These are phyloP conservation scores for Pilasporangium apinafurcum DNA, from an alignment of 352 stramenopile genomes.

Conservation along the genomic window DNA sequence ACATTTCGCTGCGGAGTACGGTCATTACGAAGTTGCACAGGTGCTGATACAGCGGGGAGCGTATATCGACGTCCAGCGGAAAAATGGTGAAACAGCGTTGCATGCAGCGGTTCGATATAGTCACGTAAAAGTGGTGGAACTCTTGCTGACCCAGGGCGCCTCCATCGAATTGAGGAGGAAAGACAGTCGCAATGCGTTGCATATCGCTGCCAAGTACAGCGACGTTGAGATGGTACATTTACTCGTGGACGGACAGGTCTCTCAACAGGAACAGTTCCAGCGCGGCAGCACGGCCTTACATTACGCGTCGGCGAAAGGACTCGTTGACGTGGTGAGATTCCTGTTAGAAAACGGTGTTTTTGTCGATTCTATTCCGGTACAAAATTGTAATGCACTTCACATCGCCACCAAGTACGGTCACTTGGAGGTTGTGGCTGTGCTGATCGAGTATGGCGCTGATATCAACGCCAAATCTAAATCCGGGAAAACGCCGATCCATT, in stretches of 20 bases:
- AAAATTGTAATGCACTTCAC: no score
- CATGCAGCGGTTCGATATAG: constrained; percentile 8
- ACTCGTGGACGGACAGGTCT: no score
- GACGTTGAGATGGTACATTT: background rate
- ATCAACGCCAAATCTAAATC: constrained; percentile 6
- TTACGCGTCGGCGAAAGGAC: no score
- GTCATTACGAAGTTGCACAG: constrained; percentile 3
- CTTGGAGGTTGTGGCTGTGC: constrained; percentile 1
- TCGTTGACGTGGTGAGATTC: no score
- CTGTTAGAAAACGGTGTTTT: no score
- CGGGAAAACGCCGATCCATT: constrained; percentile 5
- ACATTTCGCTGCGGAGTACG: constrained; percentile 4
- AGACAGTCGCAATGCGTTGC: constrained; percentile 5
- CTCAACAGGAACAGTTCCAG: no score
- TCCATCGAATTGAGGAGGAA: constrained; percentile 1
- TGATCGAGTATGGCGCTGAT: constrained; percentile 5
- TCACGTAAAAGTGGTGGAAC: constrained; percentile 3
- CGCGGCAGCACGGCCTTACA: no score
- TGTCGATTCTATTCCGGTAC: no score
- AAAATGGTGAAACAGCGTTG: constrained; percentile 8
- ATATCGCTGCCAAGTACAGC: constrained; percentile 7
- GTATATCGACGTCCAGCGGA: constrained; percentile 4
- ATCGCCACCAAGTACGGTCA: constrained; percentile 10
- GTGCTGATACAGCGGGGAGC: constrained; percentile 6
- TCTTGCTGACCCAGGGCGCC: constrained; percentile 4